Base-by-base conservation (phyloP, 768 basidiomycete genomes). In the Leccinum subtestaceum region DNA sequence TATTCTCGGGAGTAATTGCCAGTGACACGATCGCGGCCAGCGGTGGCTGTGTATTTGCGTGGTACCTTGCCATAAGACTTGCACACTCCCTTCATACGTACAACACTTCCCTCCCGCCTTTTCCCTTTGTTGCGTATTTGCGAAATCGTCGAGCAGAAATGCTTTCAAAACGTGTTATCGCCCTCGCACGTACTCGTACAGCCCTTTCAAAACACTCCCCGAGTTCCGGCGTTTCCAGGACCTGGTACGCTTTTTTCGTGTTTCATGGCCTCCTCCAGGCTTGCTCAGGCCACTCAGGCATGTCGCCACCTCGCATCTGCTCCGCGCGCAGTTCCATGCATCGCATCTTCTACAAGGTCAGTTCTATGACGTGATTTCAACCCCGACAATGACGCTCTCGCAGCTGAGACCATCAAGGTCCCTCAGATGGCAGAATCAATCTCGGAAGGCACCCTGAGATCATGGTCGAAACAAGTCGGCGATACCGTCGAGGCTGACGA, bases 371-470 rank as follows among this genome's bases (percentile, higher is more conserved):
- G 62, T 65, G 65, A 62, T 51, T 56, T 29, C 47, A 9, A n/a
- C 34, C 40, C 7, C 23, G 43, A 9, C 31, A 23, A 58, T 53
- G n/a, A 56, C 50, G 52, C 31, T 56, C 55, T 64, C 43, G n/a
- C 61, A 90, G 89, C 86, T 58, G 90, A 95, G 77, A 93, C 88
- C 56, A 84, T 98, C 63, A 93, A 96, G 78, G 95, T 98, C 40
- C 95, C 95, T 17, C 91, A 94, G 74, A 96, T 98, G 93, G 93
- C 96, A 27, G 95, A 98, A 73, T 98, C 95, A 61, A 98, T 98
- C 75, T 92, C 93, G 38, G 96, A 99, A 74, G 96, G 96, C 36
- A 98, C 96, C 5, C 80, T 99, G 53, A 97, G 95, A 77, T 81
- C 90, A 27, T 99, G 94, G 93, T 80, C 84, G 65, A 98, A 98